Conservation (phyloP, 768 basidiomycete species). For the Pholiota microspora region DNA sequence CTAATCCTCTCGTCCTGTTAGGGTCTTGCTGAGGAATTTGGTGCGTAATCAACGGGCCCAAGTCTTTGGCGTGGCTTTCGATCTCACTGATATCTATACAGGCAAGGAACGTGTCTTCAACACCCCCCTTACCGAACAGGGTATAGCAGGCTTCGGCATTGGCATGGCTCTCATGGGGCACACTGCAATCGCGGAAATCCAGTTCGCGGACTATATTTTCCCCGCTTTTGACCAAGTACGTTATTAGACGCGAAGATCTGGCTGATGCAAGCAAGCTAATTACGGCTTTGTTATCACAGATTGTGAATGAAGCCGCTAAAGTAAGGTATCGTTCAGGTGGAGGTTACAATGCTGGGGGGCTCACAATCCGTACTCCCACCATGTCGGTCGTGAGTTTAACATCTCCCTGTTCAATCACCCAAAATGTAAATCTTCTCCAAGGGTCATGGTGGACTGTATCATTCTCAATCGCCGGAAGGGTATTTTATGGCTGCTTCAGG, state of each 20-base stretch:
- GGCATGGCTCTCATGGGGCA: constrained; percentile 92
- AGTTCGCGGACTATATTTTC: constrained; percentile 88
- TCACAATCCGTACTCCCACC: constrained; percentile 83
- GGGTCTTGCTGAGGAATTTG: constrained; percentile 93
- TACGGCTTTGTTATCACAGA: constrained; percentile 36
- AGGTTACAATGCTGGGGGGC: constrained; percentile 73
- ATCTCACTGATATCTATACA: constrained; percentile 25
- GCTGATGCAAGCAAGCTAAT: constrained; percentile 5
- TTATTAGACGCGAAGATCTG: background rate
- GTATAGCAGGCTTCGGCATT: constrained; percentile 93
- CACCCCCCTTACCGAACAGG: constrained; percentile 90
- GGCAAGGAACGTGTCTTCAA: constrained; percentile 94
- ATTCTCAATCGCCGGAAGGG: constrained; percentile 93
- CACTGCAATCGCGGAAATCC: constrained; percentile 92
- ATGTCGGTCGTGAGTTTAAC: constrained; percentile 72
- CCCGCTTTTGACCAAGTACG: constrained; percentile 93
- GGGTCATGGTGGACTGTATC: constrained; percentile 89
- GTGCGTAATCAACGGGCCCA: constrained; percentile 33
- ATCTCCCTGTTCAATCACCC: constrained; percentile 15
- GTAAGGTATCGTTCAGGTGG: constrained; percentile 89
- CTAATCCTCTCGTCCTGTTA: constrained; percentile 30
- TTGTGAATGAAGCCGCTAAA: constrained; percentile 96
- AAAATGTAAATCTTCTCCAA: constrained; percentile 17
- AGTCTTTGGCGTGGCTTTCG: background rate
- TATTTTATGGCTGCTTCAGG: constrained; percentile 92